Evolutionary conservation across 768 basidiomycete genomes (phyloP), one percentile per base, ranked within the genome.

Genomic region (Pisolithus microcarpus): DNA sequence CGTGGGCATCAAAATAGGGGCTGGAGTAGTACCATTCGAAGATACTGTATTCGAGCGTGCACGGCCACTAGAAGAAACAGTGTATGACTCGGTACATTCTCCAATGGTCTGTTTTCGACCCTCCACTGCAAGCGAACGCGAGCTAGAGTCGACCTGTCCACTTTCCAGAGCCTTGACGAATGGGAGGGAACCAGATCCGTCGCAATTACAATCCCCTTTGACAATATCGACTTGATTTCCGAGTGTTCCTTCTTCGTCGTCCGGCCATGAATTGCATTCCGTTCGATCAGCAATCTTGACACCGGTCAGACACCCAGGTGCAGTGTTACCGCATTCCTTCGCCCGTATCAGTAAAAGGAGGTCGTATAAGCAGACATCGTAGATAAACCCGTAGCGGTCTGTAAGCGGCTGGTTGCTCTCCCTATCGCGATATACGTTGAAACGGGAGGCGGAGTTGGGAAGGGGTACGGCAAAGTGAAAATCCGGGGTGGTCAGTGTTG

Each of bases 341-440:
- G 86, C 87, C 26, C 87, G 75, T 8, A 86, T 65, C 24, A 94
- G 75, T 13, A 95, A 69, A 23, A 91, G 73, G 24, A 87, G 75
- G 58, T 94, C 91, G 58, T 91, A 90, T 58, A 82, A 77, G 3
- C 83, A 80, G 1, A 91, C 78, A 56, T 92, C 90, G 52, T 93
- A 93, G 66, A 93, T 84, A 70, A 94, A 94, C 0, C 92, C 92
- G 59, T 85, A 94, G 5, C 90, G 82, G 54, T 94, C 92, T 18
- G 90, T 91, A 51, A 92, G 70, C 3, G 80, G 80, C 44, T 79
- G 73, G 46, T 77, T 75, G 51, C 69, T 75, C 56, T 75, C 72
- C 34, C 80, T 78, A 42, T 75, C 74, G 18, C 72, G 72, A 46
- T 78, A 73, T 18, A 75, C 67, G 16, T 69, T 74, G 57, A 78